Percentiles rank a stretch among this genome's conserved stretches.
phyloP scores from a whole-genome alignment of 352 stramenopile species.

The Phytopythium cucurbitacearum region DNA sequence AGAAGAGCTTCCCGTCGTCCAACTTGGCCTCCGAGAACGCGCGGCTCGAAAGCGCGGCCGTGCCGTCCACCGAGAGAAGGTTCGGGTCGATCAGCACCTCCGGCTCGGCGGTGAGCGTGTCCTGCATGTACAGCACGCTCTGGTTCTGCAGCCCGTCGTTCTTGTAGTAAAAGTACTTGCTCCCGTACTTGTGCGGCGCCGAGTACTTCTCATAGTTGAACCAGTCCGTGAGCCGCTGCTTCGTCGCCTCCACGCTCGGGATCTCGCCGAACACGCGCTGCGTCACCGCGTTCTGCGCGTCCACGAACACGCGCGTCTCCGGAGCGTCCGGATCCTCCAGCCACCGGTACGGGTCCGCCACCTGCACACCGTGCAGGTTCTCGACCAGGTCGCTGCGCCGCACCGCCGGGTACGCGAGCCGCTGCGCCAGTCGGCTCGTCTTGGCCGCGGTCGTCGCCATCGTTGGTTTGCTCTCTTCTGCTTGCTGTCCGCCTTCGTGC shows the following conservation, averaged over 20 bases:
- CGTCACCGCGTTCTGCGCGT: conserved; percentile 67
- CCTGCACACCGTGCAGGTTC: conserved; percentile 47
- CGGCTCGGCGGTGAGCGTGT: conserved; percentile 51
- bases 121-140: conserved; percentile 85
- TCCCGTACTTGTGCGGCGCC: conserved; percentile 61
- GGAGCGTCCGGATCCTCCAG: conserved; percentile 75
- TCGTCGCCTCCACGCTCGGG: conserved; percentile 67
- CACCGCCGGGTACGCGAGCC: conserved; percentile 47
- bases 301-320: conserved; percentile 80
- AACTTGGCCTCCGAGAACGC: conserved; percentile 73
- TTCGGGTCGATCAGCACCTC: conserved; percentile 84
- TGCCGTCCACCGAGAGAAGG: conserved; percentile 66
- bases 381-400: conserved; percentile 43
- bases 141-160: conserved; percentile 89
- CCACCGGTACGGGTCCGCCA: conserved; percentile 71
- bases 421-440: conserved; percentile 19
- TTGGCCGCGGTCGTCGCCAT: conserved; percentile 28
- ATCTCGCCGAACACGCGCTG: conserved; percentile 61
- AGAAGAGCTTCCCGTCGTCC: conserved; percentile 65
- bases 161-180: conserved; percentile 84
- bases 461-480: not conserved
- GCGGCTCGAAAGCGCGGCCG: conserved; percentile 53
- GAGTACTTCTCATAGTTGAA: conserved; percentile 90
- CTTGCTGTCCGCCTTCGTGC: not conserved
- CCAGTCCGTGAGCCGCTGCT: conserved; percentile 72